A percentile compares a stretch with the other conserved stretches of the same genome.
Conservation (phyloP, 2,329 filamentous ascomycete genomes). For the Colletotrichum brevisporum region DNA sequence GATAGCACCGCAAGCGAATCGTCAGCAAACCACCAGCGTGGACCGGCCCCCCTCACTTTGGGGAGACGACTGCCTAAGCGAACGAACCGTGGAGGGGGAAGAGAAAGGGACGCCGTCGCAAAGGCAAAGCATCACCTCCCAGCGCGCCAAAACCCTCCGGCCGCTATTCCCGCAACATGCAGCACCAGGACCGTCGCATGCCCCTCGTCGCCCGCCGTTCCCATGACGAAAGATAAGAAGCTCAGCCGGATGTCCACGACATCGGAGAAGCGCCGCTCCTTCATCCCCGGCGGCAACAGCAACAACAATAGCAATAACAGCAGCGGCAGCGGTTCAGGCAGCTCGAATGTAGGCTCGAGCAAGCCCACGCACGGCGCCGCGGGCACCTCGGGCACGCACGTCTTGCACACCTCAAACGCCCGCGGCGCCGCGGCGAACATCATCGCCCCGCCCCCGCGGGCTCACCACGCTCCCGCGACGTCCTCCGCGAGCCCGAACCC, state of each 20-base stretch:
- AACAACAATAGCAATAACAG: conserved; percentile 44
- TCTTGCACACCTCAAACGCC: conserved; percentile 47
- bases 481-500: conserved; percentile 48
- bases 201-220: conserved; percentile 25
- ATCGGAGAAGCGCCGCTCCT: conserved; percentile 61
- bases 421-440: conserved; percentile 48
- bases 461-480: conserved; percentile 52
- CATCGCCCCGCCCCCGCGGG: conserved; percentile 58
- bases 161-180: conserved; percentile 36
- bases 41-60: not conserved
- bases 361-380: not conserved
- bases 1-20: too few species aligned
- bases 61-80: not conserved
- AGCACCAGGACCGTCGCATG: conserved; percentile 24
- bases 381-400: conserved; percentile 42
- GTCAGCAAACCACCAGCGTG: too few species aligned
- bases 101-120: not conserved
- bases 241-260: conserved; percentile 38
- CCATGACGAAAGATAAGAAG: conserved; percentile 44
- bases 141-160: too few species aligned
- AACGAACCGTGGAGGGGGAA: not conserved
- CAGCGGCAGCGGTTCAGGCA: conserved; percentile 43
- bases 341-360: not conserved
- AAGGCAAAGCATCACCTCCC: not conserved
- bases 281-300: conserved; percentile 39